Percentiles rank a stretch among this genome's conserved stretches.
Evolutionary conservation across 2,329 filamentous ascomycete species (phyloP).

Genomic region (Exophiala aquamarina): DNA sequence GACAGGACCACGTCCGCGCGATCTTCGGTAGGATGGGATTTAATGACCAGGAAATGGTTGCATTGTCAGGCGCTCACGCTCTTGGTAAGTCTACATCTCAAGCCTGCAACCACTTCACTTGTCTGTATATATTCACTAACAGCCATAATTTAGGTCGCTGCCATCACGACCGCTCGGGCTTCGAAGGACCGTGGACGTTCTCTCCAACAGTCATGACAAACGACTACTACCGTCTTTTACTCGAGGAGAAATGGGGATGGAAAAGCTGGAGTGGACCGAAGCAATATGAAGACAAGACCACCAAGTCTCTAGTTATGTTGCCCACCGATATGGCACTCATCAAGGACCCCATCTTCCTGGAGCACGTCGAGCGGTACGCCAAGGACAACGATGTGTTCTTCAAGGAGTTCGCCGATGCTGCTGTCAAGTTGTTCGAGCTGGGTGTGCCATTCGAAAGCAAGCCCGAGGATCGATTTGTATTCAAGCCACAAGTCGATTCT

Average conservation of each 20-base stretch:
- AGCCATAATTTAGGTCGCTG: slow-evolving; percentile 56
- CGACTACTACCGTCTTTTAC: slow-evolving; percentile 85
- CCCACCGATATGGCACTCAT: slow-evolving; percentile 86
- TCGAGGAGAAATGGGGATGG: slow-evolving; percentile 90
- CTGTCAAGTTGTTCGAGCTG: slow-evolving; percentile 85
- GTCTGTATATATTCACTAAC: no score
- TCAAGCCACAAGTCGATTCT: background rate
- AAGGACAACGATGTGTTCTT: slow-evolving; percentile 91
- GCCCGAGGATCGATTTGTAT: slow-evolving; percentile 45
- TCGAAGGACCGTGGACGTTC: slow-evolving; percentile 87
- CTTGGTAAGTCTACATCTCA: slow-evolving; percentile 55
- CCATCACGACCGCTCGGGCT: slow-evolving; percentile 86
- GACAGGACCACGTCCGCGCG: slow-evolving; percentile 75
- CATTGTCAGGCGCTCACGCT: slow-evolving; percentile 80
- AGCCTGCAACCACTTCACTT: no score
- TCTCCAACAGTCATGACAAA: slow-evolving; percentile 89
- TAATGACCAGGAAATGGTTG: slow-evolving; percentile 95
- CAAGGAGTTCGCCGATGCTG: slow-evolving; percentile 80
- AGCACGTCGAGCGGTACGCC: slow-evolving; percentile 81
- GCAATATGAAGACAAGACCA: slow-evolving; percentile 85
- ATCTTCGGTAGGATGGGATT: slow-evolving; percentile 98
- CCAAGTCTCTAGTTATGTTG: slow-evolving; percentile 94
- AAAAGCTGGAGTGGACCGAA: slow-evolving; percentile 89
- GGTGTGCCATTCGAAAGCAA: slow-evolving; percentile 82
- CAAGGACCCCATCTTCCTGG: slow-evolving; percentile 82